Base-by-base conservation (phyloP, 2,329 filamentous ascomycete genomes). In the Hypoxylon sp. region DNA sequence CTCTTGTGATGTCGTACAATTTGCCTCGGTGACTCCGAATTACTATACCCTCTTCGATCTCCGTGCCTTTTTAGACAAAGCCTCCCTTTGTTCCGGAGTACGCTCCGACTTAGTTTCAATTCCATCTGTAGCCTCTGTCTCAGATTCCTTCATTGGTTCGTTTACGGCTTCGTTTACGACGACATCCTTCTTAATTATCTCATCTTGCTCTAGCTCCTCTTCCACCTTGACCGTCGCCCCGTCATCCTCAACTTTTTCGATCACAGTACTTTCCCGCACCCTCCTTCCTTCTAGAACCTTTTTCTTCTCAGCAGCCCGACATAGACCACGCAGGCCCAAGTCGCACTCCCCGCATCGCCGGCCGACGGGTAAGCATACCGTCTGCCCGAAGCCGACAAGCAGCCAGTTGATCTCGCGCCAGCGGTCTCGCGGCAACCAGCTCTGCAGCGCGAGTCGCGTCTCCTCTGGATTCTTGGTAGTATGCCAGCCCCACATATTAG, bases 341-440 rank as follows among this genome's bases (percentile, higher is more conserved):
- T 92, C 91, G 80, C 96, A 99, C 52, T 96, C 91, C 17, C 93
- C 94, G 80, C 96, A 99, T 72, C 86, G 89, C 69, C 90, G 85
- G 0, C 92, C 93, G 1, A 95, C 88, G 0, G 94, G 93, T 69
- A 93, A 82, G 77, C 94, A 98, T 21, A 96, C 89, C 0, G 90
- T 93, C 85, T 98, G 94, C 0, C 94, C 94, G 68, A 97, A 85
- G 0, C 94, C 94, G 32, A 98, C 94, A 41, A 98, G 85, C 79
- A 97, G 80, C 81, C 91, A 90, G 79, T 98, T 98, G 78, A 98
- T 97, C 80, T 97, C 93, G 79, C 93, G 91, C 94, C 94, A 98
- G 75, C 88, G 89, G 55, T 97, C 93, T 65, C 80, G 86, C 2
- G 94, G 94, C 73, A 98, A 82, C 94, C 94, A 98, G 14, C 85